A percentile compares a stretch with the other conserved stretches of the same genome.
Evolutionary conservation across 441 rosid species (phyloP).

Genomic region (Corymbia calophylla): DNA sequence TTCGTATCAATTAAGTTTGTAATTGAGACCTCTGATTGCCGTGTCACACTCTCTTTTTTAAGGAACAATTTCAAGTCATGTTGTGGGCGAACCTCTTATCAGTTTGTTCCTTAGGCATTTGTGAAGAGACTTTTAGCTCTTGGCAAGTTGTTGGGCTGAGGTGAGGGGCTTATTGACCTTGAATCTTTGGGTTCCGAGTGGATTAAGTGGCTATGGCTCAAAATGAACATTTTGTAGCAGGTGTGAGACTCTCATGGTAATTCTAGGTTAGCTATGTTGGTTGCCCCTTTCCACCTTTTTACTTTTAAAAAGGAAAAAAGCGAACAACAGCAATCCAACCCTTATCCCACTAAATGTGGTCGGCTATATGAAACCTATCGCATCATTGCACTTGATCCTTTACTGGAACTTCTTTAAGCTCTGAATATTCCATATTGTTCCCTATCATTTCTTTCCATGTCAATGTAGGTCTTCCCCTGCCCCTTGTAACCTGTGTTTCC

Average conservation of each 20-base stretch:
- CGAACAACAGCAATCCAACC: background rate
- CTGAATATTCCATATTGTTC: background rate
- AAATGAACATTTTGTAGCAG: background rate
- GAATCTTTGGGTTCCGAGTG: background rate
- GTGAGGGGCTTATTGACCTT: background rate
- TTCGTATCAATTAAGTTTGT: background rate
- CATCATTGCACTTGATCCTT: background rate
- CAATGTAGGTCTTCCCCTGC: background rate
- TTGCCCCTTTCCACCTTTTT: background rate
- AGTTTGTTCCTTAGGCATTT: background rate
- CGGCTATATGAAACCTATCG: background rate
- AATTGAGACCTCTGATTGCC: background rate
- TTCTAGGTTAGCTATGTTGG: background rate
- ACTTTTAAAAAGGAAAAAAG: background rate
- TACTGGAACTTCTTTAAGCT: background rate
- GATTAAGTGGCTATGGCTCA: background rate
- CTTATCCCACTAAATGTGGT: background rate
- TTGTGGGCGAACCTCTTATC: background rate
- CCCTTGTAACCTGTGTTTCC: background rate
- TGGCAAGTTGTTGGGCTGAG: background rate
- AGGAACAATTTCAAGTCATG: background rate
- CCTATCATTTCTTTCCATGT: background rate
- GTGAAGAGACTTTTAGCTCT: background rate
- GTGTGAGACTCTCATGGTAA: background rate
- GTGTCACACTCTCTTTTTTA: background rate